Evolutionary conservation across 495 filamentous ascomycete species (phyloP), one percentile per base, ranked within the genome.

Genomic region (Daldinia childiae): DNA sequence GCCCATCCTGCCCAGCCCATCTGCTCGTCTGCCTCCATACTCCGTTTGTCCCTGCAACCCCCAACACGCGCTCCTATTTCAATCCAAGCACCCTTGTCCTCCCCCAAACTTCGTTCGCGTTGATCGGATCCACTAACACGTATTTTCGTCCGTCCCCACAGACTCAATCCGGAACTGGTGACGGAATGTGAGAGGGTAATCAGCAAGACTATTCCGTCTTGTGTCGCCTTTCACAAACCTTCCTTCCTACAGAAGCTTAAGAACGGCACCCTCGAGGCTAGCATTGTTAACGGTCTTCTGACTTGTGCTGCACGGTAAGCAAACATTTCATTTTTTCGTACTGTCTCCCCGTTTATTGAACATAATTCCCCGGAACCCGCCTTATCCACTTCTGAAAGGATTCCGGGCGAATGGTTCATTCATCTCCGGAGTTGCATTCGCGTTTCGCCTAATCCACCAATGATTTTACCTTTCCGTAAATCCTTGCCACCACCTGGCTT

Each of bases 171-270:
- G 56, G 83, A 85, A 73, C 69, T 83, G 50, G 73, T 84, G 62
- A 76, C 76, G 61, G 83, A 85, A 77, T 84, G 81, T 75, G 83
- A 85, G 73, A 80, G 82, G 50, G 82, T 85, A 62, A 81, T 85
- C 64, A 77, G 73, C 68, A 85, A 83, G 73, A 83, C 82, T 14
- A 75, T 85, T 54, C 83, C 83, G 52, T 83, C 83, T 71, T 85
- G 82, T 64, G 81, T 85, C 41, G 83, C 82, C 51, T 85, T 85
- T 73, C 83, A 85, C 76, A 85, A 85, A 74, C 82, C 83, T 51
- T 83, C 83, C 6, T 84, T 84, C 60, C 61, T 85, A 38, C 81
- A 83, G 73, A 82, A 85, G 69, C 77, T 85, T 21, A 84, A 85
- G 79, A 83, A 79, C 38, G 73, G 74, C 6, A 76, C 77, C 15